A percentile compares a stretch with the other conserved stretches of the same genome.
phyloP scores from a whole-genome alignment of 2,329 filamentous ascomycete species.

The Penicillium sp. region DNA sequence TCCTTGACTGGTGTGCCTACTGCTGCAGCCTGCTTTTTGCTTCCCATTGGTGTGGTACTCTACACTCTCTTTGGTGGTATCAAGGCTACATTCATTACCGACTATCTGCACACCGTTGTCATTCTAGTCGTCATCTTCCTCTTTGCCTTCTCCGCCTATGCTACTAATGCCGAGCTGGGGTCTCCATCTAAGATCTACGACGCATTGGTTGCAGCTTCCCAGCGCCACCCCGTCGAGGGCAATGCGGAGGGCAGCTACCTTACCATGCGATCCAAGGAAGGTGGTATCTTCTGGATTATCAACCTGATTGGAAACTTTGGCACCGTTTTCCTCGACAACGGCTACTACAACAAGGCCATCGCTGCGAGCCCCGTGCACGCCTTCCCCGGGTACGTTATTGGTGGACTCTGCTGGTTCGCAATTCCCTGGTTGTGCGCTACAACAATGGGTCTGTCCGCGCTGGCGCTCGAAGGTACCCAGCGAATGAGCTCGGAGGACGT shows the following conservation, averaged over 20 bases:
- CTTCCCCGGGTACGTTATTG: slow-evolving; percentile 83
- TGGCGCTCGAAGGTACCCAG: slow-evolving; percentile 75
- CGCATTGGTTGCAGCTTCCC: slow-evolving; percentile 68
- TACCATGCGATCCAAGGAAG: slow-evolving; percentile 80
- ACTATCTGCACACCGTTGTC: slow-evolving; percentile 80
- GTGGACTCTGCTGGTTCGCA: slow-evolving; percentile 86
- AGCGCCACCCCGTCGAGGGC: slow-evolving; percentile 72
- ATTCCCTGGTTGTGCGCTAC: slow-evolving; percentile 89
- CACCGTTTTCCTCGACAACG: slow-evolving; percentile 81
- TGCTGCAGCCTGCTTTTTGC: slow-evolving; percentile 78
- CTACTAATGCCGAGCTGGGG: slow-evolving; percentile 70
- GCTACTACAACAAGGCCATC: slow-evolving; percentile 93
- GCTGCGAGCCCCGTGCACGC: slow-evolving; percentile 83
- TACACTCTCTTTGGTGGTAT: slow-evolving; percentile 78
- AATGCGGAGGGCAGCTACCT: slow-evolving; percentile 82
- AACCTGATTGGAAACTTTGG: slow-evolving; percentile 67
- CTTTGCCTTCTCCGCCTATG: slow-evolving; percentile 81
- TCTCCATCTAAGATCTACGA: slow-evolving; percentile 79
- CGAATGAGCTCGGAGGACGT: slow-evolving; percentile 75
- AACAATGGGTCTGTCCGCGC: slow-evolving; percentile 80
- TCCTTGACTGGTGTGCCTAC: slow-evolving; percentile 74
- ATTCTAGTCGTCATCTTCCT: slow-evolving; percentile 78
- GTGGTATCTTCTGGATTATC: slow-evolving; percentile 88
- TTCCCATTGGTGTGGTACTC: slow-evolving; percentile 77
- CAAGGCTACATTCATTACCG: slow-evolving; percentile 84